phyloP scores from a whole-genome alignment of 345 rosid species.

The Dimocarpus longan region DNA sequence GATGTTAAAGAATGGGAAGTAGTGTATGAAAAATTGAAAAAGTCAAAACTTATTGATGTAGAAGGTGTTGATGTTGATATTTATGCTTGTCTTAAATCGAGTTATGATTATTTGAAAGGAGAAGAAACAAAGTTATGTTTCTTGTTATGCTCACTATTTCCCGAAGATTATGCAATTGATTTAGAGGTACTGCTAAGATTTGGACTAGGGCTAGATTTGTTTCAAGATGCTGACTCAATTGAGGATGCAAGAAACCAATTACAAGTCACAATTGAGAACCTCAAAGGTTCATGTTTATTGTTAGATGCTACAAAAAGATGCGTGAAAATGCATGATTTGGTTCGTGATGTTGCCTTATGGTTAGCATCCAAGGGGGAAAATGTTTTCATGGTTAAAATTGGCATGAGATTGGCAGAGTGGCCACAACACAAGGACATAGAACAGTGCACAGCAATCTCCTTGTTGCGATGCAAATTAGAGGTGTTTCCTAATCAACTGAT shows the following conservation, averaged over 20 bases:
- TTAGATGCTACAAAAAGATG: neutral
- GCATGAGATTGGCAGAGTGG: neutral
- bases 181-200: neutral
- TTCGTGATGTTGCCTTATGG: neutral
- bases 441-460: too few species aligned
- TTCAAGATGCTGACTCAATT: neutral
- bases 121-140: neutral
- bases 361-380: neutral
- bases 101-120: neutral
- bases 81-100: neutral
- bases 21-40: neutral
- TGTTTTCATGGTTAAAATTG: neutral
- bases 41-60: neutral
- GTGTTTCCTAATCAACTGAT: too few species aligned
- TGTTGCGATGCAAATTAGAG: too few species aligned
- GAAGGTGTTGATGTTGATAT: neutral
- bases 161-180: constrained; percentile 9
- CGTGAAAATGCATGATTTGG: constrained; percentile 11
- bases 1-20: neutral
- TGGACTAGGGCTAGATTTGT: constrained; percentile 1
- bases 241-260: neutral
- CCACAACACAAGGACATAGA: neutral
- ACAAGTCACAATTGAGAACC: neutral
- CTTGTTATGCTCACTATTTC: constrained; percentile 19
- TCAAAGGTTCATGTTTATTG: constrained; percentile 12